Evolutionary conservation across 2,329 filamentous ascomycete species (phyloP), one percentile per base, ranked within the genome.

Genomic region (Monosporascus sp.): DNA sequence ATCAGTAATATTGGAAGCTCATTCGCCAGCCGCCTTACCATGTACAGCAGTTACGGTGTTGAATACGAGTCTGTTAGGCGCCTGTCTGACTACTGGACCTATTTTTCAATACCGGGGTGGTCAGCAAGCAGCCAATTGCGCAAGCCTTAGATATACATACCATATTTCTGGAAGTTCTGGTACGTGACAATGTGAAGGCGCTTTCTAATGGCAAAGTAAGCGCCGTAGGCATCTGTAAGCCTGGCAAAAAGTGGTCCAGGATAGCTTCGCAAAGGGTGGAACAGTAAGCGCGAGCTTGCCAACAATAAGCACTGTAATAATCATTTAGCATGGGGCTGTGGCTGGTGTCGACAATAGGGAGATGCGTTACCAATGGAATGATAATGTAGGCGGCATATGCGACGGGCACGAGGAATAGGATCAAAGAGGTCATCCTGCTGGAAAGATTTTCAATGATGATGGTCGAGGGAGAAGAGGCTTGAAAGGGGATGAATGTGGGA

Each of bases 31-130:
- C 26, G 26, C 26, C 50, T 27, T 47, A 57, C 55, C 55, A 31
- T 54, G 50, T 11, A 57, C 7, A 27, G 57, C 57, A 1, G 50
- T 52, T 6, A 55, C 24, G 1, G 57, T 53, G 22, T 59, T 59
- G 51, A 59, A 59, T 7, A 59, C 49, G 2, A 59, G 52, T 7
- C 55, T 47, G 41, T 59, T 52, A 3, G 57, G 57, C 2, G 26
- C 57, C 45, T 51, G 41, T 17, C 57, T 37, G 26, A 49, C n/a
- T 1, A 56, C 55, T 19, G 52, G 45, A 19, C 50, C 50, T 52
- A 27, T 45, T 24, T 26, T 27, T 27, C 26, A 27, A 27, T 1
- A 27, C 26, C 26, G 26, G 26, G 43, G 17, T 11, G 43, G 43
- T 45, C 22, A 45, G 43, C 26, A 27, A 27, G 43, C 8, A 20